Conservation (phyloP, 148 eudicot genomes). For the Dysphania ambrosioides region DNA sequence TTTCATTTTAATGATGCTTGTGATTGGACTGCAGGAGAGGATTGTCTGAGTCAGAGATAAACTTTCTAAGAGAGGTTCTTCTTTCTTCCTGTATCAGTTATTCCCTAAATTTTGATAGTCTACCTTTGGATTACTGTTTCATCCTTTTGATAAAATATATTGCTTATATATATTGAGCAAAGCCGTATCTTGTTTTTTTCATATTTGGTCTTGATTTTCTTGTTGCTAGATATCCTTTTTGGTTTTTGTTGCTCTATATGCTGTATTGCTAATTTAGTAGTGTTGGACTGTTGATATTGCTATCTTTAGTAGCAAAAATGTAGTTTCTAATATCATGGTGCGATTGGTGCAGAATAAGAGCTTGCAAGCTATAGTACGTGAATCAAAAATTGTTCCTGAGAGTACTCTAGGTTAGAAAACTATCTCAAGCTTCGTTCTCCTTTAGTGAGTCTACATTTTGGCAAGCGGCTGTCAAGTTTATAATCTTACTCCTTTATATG, state of each 20-base stretch:
- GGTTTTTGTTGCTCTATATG: constrained; percentile 5
- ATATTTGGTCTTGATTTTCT: background rate
- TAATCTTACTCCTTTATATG: background rate
- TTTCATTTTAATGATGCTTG: constrained; percentile 13
- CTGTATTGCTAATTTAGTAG: background rate
- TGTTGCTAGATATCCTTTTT: background rate
- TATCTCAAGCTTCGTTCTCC: constrained; percentile 11
- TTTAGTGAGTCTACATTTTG: background rate
- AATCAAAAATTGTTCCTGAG: constrained; percentile 61
- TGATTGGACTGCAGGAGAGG: constrained; percentile 69
- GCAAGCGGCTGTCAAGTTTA: constrained; percentile 1
- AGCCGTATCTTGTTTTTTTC: background rate
- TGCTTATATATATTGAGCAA: constrained; percentile 9
- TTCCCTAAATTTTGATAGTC: background rate
- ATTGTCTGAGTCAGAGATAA: constrained; percentile 77
- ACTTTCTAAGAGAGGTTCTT: constrained; percentile 70
- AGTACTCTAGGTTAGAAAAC: constrained; percentile 56
- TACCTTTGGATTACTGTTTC: background rate
- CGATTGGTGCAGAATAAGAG: constrained; percentile 55
- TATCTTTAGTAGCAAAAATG: background rate
- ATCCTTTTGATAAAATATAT: background rate
- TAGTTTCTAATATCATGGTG: background rate
- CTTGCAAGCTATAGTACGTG: constrained; percentile 59
- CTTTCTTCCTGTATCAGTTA: background rate
- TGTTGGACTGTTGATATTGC: too few relatives aligned